phyloP scores from a whole-genome alignment of 2,329 filamentous ascomycete species.

The Sarocladium oryzae region DNA sequence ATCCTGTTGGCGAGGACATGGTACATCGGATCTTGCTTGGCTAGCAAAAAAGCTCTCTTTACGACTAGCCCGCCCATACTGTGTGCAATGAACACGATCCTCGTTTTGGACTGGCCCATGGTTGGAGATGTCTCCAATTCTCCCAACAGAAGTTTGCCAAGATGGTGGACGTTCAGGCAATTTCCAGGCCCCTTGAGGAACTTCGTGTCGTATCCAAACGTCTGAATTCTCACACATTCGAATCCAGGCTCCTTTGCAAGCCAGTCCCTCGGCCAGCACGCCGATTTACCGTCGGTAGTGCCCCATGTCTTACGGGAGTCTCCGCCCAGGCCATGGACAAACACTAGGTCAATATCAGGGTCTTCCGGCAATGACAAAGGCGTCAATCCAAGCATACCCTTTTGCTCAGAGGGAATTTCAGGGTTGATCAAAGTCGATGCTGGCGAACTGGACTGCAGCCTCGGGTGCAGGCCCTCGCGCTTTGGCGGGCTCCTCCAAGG shows the following conservation, averaged over 20 bases:
- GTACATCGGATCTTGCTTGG: slow-evolving; percentile 14
- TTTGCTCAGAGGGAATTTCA: neutral
- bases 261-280: slow-evolving; percentile 34
- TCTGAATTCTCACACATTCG: slow-evolving; percentile 21
- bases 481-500: neutral
- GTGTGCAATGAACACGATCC: slow-evolving; percentile 26
- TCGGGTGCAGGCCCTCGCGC: neutral
- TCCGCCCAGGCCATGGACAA: slow-evolving; percentile 34
- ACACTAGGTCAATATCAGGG: slow-evolving; percentile 26
- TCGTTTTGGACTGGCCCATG: slow-evolving; percentile 14
- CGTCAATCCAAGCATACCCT: neutral
- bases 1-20: slow-evolving; percentile 16
- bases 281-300: slow-evolving; percentile 14
- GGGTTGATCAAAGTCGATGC: neutral
- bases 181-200: slow-evolving; percentile 19
- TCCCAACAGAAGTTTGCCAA: slow-evolving; percentile 24
- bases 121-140: slow-evolving; percentile 18
- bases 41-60: slow-evolving; percentile 24
- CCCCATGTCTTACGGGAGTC: slow-evolving; percentile 32
- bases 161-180: slow-evolving; percentile 24
- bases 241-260: slow-evolving; percentile 25
- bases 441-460: neutral
- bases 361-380: slow-evolving; percentile 12
- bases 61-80: slow-evolving; percentile 29
- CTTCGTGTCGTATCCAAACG: slow-evolving; percentile 28